phyloP scores from a whole-genome alignment of 1,284 basidiomycete species.

The Pholiota adiposa region DNA sequence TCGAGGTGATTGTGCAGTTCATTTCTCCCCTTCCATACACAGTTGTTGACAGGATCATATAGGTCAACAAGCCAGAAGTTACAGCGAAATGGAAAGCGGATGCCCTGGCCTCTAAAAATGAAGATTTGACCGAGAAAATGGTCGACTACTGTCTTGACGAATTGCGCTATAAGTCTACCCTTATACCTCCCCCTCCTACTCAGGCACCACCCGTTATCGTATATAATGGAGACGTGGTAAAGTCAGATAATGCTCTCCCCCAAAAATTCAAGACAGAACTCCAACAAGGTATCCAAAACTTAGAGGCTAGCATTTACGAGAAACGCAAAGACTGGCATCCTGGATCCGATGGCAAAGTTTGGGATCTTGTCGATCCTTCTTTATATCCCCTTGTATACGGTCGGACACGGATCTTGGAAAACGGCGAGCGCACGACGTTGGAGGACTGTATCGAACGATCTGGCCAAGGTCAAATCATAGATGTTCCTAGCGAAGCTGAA shows the following conservation, averaged over 20 bases:
- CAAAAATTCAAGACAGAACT: slow-evolving; percentile 23
- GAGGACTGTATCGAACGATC: slow-evolving; percentile 26
- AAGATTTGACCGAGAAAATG: slow-evolving; percentile 25
- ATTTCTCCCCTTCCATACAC: background rate
- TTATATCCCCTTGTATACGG: slow-evolving; percentile 46
- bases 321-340: slow-evolving; percentile 52
- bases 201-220: slow-evolving; percentile 18
- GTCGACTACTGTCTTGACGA: slow-evolving; percentile 26
- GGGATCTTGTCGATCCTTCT: slow-evolving; percentile 51
- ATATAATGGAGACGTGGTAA: slow-evolving; percentile 33
- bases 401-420: slow-evolving; percentile 25
- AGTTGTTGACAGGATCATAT: background rate
- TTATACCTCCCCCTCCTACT: slow-evolving; percentile 1
- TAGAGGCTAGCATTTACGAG: slow-evolving; percentile 42
- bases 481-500: background rate
- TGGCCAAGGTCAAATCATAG: background rate
- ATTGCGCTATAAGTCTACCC: slow-evolving; percentile 22
- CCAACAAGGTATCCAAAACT: slow-evolving; percentile 27
- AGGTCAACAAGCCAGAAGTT: slow-evolving; percentile 24
- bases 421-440: slow-evolving; percentile 21
- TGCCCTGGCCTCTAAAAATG: slow-evolving; percentile 8
- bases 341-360: slow-evolving; percentile 43
- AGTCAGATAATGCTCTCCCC: slow-evolving; percentile 31
- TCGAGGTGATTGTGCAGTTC: slow-evolving; percentile 18
- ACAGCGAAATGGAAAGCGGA: slow-evolving; percentile 26